Base-by-base conservation (phyloP, 108 stramenopile genomes). In the Skeletonema grethae region DNA sequence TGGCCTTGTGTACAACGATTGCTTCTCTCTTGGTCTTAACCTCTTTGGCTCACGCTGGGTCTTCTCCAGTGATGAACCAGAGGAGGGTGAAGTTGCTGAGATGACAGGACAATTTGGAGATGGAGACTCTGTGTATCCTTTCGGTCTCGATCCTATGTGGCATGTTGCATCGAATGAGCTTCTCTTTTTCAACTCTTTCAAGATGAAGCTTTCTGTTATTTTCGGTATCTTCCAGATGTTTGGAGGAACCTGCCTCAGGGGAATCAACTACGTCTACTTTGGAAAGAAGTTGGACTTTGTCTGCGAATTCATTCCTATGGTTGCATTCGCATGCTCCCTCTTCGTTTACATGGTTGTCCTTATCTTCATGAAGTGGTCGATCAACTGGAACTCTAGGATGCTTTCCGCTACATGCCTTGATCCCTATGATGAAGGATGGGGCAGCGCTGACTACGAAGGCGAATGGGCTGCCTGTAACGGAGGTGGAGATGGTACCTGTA, bases 131-230 rank as follows among this genome's bases (percentile, higher is more conserved):
- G 97, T 98, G 22, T 98, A 98, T 77, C 97, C 99, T 11, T 97
- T 99, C 70, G 99, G 99, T 56, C 82, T 97, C 20, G 99, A 99
- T 84, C 99, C 99, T 8, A 89, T 95, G 56, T 99, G 99, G 99
- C 97, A 99, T 61, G 84, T 97, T 46, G 70, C 96, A 28, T 70
- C 85, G 5, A 99, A 99, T 73, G 97, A 98, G 62, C 93, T 99
- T 29, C 82, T 98, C 18, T 99, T 98, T 73, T 97, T 97, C 88
- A 99, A 99, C 87, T 96, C 96, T 15, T 94, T 98, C 90, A 97
- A 98, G 92, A 99, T 99, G 99, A 99, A 99, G 89, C 90, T 97
- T 11, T 85, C 90, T 70, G 97, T 99, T 30, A 95, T 99, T 64
- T 91, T 99, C 62, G 99, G 98, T 61, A 96, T 99, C 73, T 76